Evolutionary conservation across 2,329 filamentous ascomycete species (phyloP), one percentile per base, ranked within the genome.

Genomic region (Paracoccidioides brasiliensis): DNA sequence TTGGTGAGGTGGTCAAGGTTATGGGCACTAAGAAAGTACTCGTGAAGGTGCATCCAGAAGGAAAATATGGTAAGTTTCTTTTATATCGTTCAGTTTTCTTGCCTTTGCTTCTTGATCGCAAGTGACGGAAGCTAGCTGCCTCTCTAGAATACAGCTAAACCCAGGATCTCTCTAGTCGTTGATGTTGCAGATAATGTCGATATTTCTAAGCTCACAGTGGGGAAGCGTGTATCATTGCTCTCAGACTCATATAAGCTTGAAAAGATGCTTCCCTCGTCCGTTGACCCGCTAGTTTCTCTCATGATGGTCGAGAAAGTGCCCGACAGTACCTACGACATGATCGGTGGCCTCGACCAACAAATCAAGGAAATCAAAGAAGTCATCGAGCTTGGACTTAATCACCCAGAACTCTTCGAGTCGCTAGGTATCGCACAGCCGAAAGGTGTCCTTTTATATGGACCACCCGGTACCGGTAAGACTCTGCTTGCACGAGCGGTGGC

Each of bases 231-330:
- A 61, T 95, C 93, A 55, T 81, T 98, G 46, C 82, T 98, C 57
- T 96, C 90, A 66, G 93, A 98, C 72, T 91, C 88, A 62, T 98
- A 98, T 80, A 96, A 96, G 75, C 85, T 98, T 66, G 93, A 97
- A 70, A 96, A 96, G 78, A 94, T 97, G 76, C 83, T 98, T 8
- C 93, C 93, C 22, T 97, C 93, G 55, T 98, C 93, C 22, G 93
- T 98, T 69, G 93, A 98, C 69, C 93, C 93, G 41, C 86, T 98
- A 57, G 93, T 98, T 56, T 98, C 93, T 40, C 87, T 98, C 70
- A 98, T 98, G 93, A 98, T 98, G 93, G 93, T 98, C 53, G 93
- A 98, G 72, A 98, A 98, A 80, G 93, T 98, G 14, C 93, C 93
- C 14, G 93, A 98, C 78, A 96, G 90, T 77, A 98, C 93, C 70